Evolutionary conservation across 805 yeast genomes (phyloP).

Genomic region (Blastobotrys terrestris): DNA sequence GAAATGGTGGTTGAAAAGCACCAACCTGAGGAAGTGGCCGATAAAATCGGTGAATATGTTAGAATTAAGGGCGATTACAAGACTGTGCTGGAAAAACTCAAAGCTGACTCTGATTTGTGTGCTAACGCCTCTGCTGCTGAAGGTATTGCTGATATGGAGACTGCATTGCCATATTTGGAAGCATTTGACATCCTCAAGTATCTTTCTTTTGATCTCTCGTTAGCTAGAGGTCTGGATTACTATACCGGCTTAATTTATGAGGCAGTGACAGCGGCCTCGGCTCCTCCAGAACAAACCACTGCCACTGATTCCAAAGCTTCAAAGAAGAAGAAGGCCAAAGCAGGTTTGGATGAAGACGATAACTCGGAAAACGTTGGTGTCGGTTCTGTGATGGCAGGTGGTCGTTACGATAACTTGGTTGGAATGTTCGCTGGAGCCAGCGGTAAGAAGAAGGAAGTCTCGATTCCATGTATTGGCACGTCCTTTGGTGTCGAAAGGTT

Average conservation of each 20-base stretch:
- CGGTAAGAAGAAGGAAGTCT: conserved; percentile 32
- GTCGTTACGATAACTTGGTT: conserved; percentile 92
- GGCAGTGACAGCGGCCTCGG: conserved; percentile 90
- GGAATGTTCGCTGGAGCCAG: conserved; percentile 89
- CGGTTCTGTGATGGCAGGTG: conserved; percentile 98
- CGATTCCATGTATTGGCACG: conserved; percentile 95
- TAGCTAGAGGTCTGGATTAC: conserved; percentile 96
- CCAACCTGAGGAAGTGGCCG: conserved; percentile 88
- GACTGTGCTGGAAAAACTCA: conserved; percentile 46
- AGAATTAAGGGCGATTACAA: conserved; percentile 59
- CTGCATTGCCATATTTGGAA: conserved; percentile 68
- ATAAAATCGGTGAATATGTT: conserved; percentile 86
- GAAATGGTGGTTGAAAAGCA: conserved; percentile 91
- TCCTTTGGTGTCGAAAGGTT: conserved; percentile 96
- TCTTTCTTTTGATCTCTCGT: conserved; percentile 82
- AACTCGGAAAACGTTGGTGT: conserved; percentile 97
- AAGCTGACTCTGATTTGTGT: conserved; percentile 50
- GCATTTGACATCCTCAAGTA: conserved; percentile 65
- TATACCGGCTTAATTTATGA: conserved; percentile 97
- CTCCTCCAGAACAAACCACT: conserved; percentile 68
- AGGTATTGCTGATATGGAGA: conserved; percentile 77
- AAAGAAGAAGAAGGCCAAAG: conserved; percentile 35
- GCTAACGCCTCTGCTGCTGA: conserved; percentile 65
- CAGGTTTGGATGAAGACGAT: conserved; percentile 62
- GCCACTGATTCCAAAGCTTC: conserved; percentile 46